phyloP scores from a whole-genome alignment of 129 eudicot genomes.

The Apium graveolens region DNA sequence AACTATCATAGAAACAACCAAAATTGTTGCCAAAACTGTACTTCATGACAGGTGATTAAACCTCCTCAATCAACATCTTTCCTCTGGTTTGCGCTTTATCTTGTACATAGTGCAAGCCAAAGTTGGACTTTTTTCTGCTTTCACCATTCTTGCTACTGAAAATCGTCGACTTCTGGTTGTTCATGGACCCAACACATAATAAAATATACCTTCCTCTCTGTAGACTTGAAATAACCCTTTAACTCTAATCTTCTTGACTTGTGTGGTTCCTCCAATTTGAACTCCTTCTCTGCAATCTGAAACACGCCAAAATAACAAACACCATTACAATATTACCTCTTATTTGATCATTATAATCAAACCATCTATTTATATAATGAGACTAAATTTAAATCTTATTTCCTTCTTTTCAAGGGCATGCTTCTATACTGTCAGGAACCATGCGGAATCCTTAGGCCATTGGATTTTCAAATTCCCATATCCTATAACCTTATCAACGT shows the following conservation, averaged over 20 bases:
- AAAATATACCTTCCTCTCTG: conserved; percentile 57
- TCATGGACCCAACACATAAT: conserved; percentile 67
- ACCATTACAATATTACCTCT: too few relatives aligned
- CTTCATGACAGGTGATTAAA: conserved; percentile 8
- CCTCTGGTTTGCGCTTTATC: conserved; percentile 25
- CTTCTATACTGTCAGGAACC: conserved; percentile 19
- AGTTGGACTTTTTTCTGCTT: conserved; percentile 45
- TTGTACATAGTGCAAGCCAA: conserved; percentile 28
- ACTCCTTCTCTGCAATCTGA: conserved; percentile 39
- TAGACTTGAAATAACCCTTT: conserved; percentile 44
- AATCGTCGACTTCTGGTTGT: conserved; percentile 55
- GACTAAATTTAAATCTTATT: too few relatives aligned
- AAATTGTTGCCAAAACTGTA: not conserved
- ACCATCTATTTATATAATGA: too few relatives aligned
- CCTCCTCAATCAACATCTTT: conserved; percentile 78
- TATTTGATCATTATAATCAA: too few relatives aligned
- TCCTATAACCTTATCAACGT: conserved; percentile 29
- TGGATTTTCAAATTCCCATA: conserved; percentile 34
- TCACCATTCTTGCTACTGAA: conserved; percentile 41
- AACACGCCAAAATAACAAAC: too few relatives aligned
- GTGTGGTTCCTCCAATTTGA: conserved; percentile 39
- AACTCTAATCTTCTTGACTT: conserved; percentile 29
- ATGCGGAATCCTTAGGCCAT: conserved; percentile 28
- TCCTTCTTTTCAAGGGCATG: conserved; percentile 45
- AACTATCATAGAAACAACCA: not conserved